Evolutionary conservation across 2,329 filamentous ascomycete species (phyloP), one percentile per base, ranked within the genome.

Genomic region (Fusarium sp.): DNA sequence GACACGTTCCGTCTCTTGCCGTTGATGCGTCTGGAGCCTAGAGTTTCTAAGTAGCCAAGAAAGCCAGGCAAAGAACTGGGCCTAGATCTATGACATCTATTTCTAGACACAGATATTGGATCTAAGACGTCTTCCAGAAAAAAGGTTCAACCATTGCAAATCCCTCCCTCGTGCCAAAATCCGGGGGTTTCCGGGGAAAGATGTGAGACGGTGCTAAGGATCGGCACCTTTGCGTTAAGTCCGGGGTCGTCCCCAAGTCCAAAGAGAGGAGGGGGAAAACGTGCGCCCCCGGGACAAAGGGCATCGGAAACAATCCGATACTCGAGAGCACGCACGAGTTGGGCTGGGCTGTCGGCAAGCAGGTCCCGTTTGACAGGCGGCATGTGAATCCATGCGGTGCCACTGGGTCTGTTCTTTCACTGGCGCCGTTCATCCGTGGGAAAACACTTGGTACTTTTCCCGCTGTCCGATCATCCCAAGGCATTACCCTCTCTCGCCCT

Each of bases 111-210:
- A 40, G 5, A 37, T 57, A 15, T 14, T 50, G 8, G 17, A 20
- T 22, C 20, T 2, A 58, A 30, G 15, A 14, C 35, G 4, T 20
- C 27, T 17, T 30, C 22, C 3, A 30, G 33, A 33, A 37, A 58
- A 25, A 58, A 40, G 15, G 32, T 52, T 52, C 47, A 52, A 32
- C 47, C 27, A 32, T 52, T 17, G 22, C 10, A 6, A 25, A 50
- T 9, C 27, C 47, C 47, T 4, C 30, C 30, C 47, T 32, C 47
- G 25, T 52, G 47, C 37, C 20, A 32, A 27, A 54, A 66, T 35
- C 57, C 65, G 72, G 72, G 69, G 47, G 38, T 66, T 70, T 69
- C 71, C 72, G 72, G 72, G 65, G 54, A 54, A 54, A 54, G 32
- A 65, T 59, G 57, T 65, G 56, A 63, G 58, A 62, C 37, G 63